Conservation (phyloP, 2,329 filamentous ascomycete species). For the Canariomyces notabilis region DNA sequence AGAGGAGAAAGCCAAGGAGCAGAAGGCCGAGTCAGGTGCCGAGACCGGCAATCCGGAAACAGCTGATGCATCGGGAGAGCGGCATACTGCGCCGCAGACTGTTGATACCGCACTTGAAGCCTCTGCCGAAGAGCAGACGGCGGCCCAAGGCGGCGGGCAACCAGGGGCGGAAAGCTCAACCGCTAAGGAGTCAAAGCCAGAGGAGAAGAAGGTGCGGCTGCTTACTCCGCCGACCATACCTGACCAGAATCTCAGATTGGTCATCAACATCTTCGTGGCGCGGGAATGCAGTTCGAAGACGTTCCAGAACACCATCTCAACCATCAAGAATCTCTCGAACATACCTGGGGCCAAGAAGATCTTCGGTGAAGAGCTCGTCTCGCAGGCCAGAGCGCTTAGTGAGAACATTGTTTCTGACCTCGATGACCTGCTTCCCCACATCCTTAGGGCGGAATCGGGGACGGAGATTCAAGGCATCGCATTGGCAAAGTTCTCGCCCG, state of each 20-base stretch:
- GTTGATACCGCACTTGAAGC: constrained; percentile 13
- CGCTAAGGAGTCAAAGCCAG: constrained; percentile 36
- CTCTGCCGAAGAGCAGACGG: constrained; percentile 25
- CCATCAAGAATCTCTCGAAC: constrained; percentile 95
- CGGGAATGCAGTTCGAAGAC: constrained; percentile 96
- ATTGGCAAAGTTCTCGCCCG: constrained; percentile 89
- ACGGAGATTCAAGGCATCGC: constrained; percentile 95
- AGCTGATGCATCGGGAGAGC: constrained; percentile 8
- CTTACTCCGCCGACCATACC: constrained; percentile 80
- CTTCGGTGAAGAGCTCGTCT: constrained; percentile 89
- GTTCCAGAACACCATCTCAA: constrained; percentile 93
- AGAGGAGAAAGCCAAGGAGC: constrained; percentile 49
- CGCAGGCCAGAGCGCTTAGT: constrained; percentile 78
- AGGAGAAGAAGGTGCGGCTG: constrained; percentile 50
- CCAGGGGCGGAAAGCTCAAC: constrained; percentile 33
- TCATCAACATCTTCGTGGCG: constrained; percentile 95
- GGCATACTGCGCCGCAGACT: constrained; percentile 7
- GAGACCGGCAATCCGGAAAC: constrained; percentile 11
- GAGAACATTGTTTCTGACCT: constrained; percentile 81
- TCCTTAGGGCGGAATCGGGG: constrained; percentile 78
- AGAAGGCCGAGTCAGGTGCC: constrained; percentile 21
- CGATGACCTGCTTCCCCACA: constrained; percentile 77
- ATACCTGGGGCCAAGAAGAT: constrained; percentile 85
- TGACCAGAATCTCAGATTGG: constrained; percentile 80
- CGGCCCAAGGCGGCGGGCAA: constrained; percentile 25